Evolutionary conservation across 495 filamentous ascomycete species (phyloP).

Genomic region (Podospora australis): DNA sequence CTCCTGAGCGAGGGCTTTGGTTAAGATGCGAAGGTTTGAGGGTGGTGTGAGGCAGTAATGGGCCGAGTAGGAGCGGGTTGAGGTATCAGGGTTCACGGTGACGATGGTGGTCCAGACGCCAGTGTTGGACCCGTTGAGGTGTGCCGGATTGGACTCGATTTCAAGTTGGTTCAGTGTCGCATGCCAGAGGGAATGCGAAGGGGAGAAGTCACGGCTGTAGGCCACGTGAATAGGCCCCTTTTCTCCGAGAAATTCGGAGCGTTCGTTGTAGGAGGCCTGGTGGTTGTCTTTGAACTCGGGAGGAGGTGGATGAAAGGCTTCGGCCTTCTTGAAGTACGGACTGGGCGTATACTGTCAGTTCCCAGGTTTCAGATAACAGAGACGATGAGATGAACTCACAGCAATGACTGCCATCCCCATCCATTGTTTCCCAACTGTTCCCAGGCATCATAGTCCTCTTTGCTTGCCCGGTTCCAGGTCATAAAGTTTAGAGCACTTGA

Average conservation of each 20-base stretch:
- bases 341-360: conserved; percentile 16
- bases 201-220: conserved; percentile 36
- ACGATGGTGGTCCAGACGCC: conserved; percentile 42
- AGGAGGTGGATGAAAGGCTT: conserved; percentile 40
- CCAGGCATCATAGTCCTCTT: conserved; percentile 54
- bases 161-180: conserved; percentile 36
- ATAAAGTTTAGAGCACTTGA: conserved; percentile 38
- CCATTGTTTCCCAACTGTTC: conserved; percentile 46
- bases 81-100: conserved; percentile 30
- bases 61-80: conserved; percentile 41
- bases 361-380: neutral
- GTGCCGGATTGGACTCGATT: conserved; percentile 32
- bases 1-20: conserved; percentile 32
- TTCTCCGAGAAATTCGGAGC: conserved; percentile 29
- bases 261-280: conserved; percentile 20
- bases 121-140: conserved; percentile 37
- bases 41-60: conserved; percentile 34
- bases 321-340: conserved; percentile 44
- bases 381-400: conserved; percentile 31
- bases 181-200: conserved; percentile 44
- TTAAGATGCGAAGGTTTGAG: conserved; percentile 36
- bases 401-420: conserved; percentile 52
- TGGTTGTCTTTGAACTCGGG: conserved; percentile 25
- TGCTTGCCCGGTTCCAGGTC: conserved; percentile 50
- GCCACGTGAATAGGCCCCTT: conserved; percentile 40